A percentile compares a stretch with the other conserved stretches of the same genome.
phyloP scores from a whole-genome alignment of 225 moss, liverwort and hornwort species.

The Pseudoscleropodium purum region DNA sequence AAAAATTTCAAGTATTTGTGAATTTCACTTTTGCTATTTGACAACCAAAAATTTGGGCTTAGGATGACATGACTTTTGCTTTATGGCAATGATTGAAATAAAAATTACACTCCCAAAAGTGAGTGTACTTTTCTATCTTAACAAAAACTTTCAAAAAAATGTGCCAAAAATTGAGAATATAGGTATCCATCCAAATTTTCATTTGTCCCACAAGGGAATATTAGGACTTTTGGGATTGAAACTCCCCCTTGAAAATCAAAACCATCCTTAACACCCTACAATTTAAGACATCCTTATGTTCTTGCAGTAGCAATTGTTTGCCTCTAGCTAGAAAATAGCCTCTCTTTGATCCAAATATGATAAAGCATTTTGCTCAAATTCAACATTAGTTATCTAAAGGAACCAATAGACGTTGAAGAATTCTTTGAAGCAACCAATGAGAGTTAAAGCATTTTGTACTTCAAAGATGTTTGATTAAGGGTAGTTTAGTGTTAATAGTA shows the following conservation, averaged over 20 bases:
- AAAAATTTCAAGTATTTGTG: not conserved
- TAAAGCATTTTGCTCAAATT: not conserved
- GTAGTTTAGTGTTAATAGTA: not conserved
- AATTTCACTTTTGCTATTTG: not conserved
- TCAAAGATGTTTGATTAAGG: not conserved
- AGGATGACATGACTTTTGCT: not conserved
- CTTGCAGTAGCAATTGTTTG: accelerated
- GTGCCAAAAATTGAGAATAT: accelerated
- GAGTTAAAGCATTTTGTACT: not conserved
- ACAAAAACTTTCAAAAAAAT: not conserved
- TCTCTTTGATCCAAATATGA: accelerated
- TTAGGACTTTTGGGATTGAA: not conserved
- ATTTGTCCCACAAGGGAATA: accelerated
- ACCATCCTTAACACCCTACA: too few species aligned
- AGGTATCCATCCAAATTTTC: accelerated
- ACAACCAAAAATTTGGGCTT: not conserved
- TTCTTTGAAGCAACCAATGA: not conserved
- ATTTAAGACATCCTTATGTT: not conserved
- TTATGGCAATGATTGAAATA: accelerated
- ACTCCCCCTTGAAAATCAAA: accelerated
- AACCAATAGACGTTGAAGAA: not conserved
- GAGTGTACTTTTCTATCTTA: not conserved
- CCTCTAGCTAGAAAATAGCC: not conserved
- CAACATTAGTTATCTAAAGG: not conserved
- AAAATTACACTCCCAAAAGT: accelerated